Conservation (phyloP, 768 basidiomycete species). For the Kockovaella imperatae region DNA sequence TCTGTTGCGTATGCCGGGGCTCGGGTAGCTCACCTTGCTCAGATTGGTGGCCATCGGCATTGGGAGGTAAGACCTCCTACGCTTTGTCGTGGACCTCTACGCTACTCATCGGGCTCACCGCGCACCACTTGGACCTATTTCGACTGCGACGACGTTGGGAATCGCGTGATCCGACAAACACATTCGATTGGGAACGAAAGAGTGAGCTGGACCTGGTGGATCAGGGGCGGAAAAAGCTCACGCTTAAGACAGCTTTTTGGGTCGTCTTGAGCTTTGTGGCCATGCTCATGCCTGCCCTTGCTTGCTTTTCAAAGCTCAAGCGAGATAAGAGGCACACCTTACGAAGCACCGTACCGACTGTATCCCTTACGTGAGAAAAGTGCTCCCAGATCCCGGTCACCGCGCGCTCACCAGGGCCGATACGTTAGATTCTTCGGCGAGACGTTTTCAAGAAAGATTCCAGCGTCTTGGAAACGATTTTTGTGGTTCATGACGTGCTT, state of each 20-base stretch:
- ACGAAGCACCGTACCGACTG: constrained; percentile 42
- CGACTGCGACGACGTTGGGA: constrained; percentile 27
- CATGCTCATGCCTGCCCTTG: constrained; percentile 45
- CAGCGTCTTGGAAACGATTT: constrained; percentile 47
- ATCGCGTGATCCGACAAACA: constrained; percentile 20
- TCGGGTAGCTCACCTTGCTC: background rate
- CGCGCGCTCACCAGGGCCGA: background rate
- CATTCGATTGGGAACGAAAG: constrained; percentile 40
- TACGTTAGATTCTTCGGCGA: constrained; percentile 43
- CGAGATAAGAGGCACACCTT: constrained; percentile 46
- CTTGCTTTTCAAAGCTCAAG: constrained; percentile 47
- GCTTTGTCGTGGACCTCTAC: constrained; percentile 41
- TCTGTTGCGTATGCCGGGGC: too few species aligned
- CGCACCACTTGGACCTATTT: constrained; percentile 42
- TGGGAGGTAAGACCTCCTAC: constrained; percentile 47
- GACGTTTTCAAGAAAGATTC: constrained; percentile 42
- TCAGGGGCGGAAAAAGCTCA: background rate
- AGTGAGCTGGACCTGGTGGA: constrained; percentile 26
- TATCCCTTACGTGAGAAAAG: constrained; percentile 39
- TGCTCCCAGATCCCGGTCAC: background rate
- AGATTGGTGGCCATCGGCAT: constrained; percentile 47
- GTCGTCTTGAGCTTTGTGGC: constrained; percentile 42
- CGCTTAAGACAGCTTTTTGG: constrained; percentile 41
- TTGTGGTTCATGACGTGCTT: constrained; percentile 48
- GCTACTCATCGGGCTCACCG: constrained; percentile 26